These are phyloP conservation scores for Leccinum imitatum DNA, from an alignment of 768 basidiomycete species.

Conservation along the genomic window DNA sequence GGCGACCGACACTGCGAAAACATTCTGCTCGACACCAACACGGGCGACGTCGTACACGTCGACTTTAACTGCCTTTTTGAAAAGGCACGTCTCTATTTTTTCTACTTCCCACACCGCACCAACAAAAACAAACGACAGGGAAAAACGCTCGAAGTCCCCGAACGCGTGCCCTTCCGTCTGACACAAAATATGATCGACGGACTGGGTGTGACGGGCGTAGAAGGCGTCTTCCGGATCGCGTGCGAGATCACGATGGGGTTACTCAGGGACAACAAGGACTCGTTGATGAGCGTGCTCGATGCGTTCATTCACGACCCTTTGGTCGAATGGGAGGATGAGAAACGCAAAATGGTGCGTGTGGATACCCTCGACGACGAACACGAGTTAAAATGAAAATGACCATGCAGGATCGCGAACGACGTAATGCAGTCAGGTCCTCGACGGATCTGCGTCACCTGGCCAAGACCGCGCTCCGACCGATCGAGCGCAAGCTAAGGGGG, in stretches of 20 bases:
- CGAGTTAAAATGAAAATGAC: background rate
- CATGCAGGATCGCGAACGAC: conserved; percentile 44
- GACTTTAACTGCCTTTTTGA: conserved; percentile 99
- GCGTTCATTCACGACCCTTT: conserved; percentile 97
- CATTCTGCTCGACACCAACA: conserved; percentile 84
- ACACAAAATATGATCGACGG: conserved; percentile 94
- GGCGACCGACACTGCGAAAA: conserved; percentile 98
- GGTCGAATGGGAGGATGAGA: conserved; percentile 91
- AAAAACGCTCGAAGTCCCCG: conserved; percentile 81
- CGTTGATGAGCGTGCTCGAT: conserved; percentile 92
- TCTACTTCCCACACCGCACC: background rate
- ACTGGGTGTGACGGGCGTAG: conserved; percentile 88
- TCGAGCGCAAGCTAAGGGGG: conserved; percentile 81
- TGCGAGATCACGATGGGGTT: conserved; percentile 89
- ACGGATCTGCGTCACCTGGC: conserved; percentile 67
- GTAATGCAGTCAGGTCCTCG: conserved; percentile 47
- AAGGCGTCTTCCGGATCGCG: conserved; percentile 90
- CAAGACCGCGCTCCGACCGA: conserved; percentile 72
- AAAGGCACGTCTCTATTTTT: conserved; percentile 50
- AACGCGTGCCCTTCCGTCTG: conserved; percentile 90
- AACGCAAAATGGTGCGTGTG: conserved; percentile 54
- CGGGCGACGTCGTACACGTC: conserved; percentile 92
- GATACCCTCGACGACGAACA: background rate
- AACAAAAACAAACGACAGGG: conserved; percentile 44
- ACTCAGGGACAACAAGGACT: conserved; percentile 87